Base-by-base conservation (phyloP, 2,329 filamentous ascomycete species). In the Colletotrichum euphorbiae region DNA sequence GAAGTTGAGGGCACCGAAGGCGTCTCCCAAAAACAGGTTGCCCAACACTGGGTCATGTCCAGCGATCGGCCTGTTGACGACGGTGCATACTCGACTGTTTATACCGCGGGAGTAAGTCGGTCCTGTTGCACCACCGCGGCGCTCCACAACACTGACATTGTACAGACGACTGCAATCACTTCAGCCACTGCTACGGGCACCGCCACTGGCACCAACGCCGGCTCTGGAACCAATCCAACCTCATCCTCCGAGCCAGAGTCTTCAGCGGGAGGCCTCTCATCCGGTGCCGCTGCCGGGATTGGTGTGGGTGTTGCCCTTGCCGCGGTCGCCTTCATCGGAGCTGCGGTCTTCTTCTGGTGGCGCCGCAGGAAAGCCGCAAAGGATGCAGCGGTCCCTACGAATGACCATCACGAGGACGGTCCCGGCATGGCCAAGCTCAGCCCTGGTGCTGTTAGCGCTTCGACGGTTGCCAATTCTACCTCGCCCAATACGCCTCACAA, bases 31-130 rank as follows among this genome's bases (percentile, higher is more conserved):
- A 70, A 71, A 2, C 75, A 78, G 56, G 70, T 71, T 1, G 76
- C 77, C 0, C 77, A 79, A 42, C 76, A 75, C 9, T 80, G 78
- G 77, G 67, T 79, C 46, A 73, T 79, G 72, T 75, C 73, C 3
- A 78, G 77, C 15, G 73, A 72, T 1, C 71, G 70, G 1, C 38
- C 72, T 1, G 74, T 80, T 0, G 62, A 80, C 33, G 75, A 79
- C 13, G 73, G 73, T 1, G 76, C 74, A 2, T 80, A 75, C 48
- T 79, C 76, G 1, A 80, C 78, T 0, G 70, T 73, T 8, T 78
- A 77, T 19, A 73, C 72, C 7, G 73, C 65, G 4, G 54, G 74
- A 31, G 76, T 77, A 65, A 63, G 73, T 59, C 21, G 1, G 1
- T 24, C 17, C 0, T 21, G 2, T 15, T 4, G 17, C 19, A 5